Base-by-base conservation (phyloP, 2,329 filamentous ascomycete species). In the Grosmannia serpens region DNA sequence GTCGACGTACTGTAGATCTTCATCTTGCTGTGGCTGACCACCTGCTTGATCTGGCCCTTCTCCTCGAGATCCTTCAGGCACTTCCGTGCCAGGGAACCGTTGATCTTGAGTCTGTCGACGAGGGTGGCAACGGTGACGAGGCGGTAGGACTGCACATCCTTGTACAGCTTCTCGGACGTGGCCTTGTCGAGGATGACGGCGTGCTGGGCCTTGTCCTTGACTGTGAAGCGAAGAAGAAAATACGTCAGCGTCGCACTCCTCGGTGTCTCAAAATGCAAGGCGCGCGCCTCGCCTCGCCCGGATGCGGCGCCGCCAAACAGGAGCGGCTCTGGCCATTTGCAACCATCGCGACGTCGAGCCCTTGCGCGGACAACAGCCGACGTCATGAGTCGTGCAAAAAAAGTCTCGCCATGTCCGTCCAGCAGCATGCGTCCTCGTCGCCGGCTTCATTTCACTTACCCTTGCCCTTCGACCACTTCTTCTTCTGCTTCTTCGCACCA, bases 201-300 rank as follows among this genome's bases (percentile, higher is more conserved):
- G 86, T 99, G 94, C 78, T 97, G 88, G 80, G 94, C 92, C 91
- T 99, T 99, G 86, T 99, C 94, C 94, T 99, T 99, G 84, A 99
- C 94, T 71, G 63, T 61, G 49, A 7, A 13, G 54, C 24, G 29
- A 35, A 38, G 9, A 38, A 15, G n/a, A n/a, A 38, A 38, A 24
- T 26, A 31, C 13, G 58, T 60, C n/a, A 57, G 55, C 46, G 22
- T 46, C 49, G 9, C 7, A 31, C 17, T 52, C 13, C 22, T n/a
- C 10, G 31, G 1, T 24, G 29, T 3, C 15, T 22, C 11, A 50
- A 20, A 8, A 13, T 13, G 20, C 52, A 9, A 9, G 10, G 26
- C 38, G 24, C 15, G 15, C 46, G 2, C 26, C 24, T 38, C 35
- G 7, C 46, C 13, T 24, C 22, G 13, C 13, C 22, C 22, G 44